Evolutionary conservation across 1,284 basidiomycete species (phyloP), one percentile per base, ranked within the genome.

Genomic region (Ganoderma resinaceum): DNA sequence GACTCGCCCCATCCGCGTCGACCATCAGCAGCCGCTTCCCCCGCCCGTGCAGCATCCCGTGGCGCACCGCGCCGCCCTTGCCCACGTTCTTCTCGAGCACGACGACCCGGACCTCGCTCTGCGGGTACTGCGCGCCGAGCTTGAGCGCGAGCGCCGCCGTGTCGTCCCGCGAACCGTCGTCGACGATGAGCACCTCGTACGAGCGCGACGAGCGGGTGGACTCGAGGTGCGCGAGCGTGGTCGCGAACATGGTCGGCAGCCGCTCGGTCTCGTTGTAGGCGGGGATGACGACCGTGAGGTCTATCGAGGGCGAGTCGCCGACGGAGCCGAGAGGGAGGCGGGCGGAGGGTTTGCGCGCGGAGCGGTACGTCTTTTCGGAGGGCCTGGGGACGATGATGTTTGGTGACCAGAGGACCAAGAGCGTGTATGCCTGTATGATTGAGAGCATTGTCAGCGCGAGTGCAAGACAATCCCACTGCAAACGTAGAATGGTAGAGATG

Each of bases 1-100:
- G 85, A 70, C 94, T 96, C 29, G 96, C 96, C 2, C 94, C 96
- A 75, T 98, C 96, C 7, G 96, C 96, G 77, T 98, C 96, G 42
- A 92, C 96, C 87, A 98, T 96, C 60, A 98, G 82, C 61, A 98
- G 82, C n/a, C 93, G 82, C 70, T 84, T 80, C 6, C 96, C 96
- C 4, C 94, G 86, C 6, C 89, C 86, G 76, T 94, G 91, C 69
- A 97, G 78, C 87, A 96, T 93, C 55, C 95, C 95, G 80, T 97
- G 96, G 52, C 92, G 85, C 26, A 98, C 96, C 0, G 96, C 95
- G 0, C 95, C 96, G 31, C 96, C 96, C 78, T 98, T 98, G 1
- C 96, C 96, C 14, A 93, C 81, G 77, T 98, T 98, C 75, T 86
- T 83, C 76, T 89, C 88, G 61, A 98, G 82, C n/a, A 85, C 87